phyloP scores from a whole-genome alignment of 306 rosid genomes.

The Chamaecrista fasciculata region DNA sequence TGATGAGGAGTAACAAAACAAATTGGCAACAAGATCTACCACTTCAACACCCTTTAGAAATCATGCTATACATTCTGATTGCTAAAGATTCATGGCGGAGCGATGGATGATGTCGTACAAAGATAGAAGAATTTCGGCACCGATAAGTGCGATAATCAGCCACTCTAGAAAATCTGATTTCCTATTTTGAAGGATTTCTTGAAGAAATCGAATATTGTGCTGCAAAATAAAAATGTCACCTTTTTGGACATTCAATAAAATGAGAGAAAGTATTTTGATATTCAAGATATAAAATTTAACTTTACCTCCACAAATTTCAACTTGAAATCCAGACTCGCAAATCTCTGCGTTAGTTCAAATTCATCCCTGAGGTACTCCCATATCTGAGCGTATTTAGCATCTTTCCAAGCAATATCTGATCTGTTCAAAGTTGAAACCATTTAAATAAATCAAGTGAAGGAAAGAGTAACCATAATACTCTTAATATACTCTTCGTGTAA shows the following conservation, averaged over 20 bases:
- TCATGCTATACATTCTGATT: no score
- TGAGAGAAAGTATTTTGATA: not conserved
- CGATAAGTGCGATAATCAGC: slow-evolving; percentile 92
- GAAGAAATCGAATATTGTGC: slow-evolving; percentile 97
- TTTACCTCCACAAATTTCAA: slow-evolving; percentile 95
- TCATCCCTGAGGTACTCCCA: slow-evolving; percentile 98
- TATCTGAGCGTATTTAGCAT: slow-evolving; percentile 98
- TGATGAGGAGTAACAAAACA: no score
- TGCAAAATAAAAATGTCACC: slow-evolving; percentile 31
- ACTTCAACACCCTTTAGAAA: no score
- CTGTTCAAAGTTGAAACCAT: slow-evolving; percentile 51
- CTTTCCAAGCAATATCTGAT: slow-evolving; percentile 98
- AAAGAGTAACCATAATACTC: not conserved
- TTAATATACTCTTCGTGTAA: not conserved
- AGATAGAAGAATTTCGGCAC: slow-evolving; percentile 90
- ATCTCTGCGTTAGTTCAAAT: slow-evolving; percentile 91
- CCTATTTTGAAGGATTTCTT: slow-evolving; percentile 95
- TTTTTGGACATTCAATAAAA: not conserved
- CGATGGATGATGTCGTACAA: slow-evolving; percentile 80
- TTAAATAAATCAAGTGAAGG: not conserved
- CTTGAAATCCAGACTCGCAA: slow-evolving; percentile 94
- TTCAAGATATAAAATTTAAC: slow-evolving; percentile 14
- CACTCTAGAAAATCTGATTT: slow-evolving; percentile 94
- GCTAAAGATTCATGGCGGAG: slow-evolving; percentile 60
- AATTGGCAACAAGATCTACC: no score